A percentile compares a stretch with the other conserved stretches of the same genome.
Evolutionary conservation across 257 asterid genomes (phyloP).

Genomic region (Solanum gracilifrons): DNA sequence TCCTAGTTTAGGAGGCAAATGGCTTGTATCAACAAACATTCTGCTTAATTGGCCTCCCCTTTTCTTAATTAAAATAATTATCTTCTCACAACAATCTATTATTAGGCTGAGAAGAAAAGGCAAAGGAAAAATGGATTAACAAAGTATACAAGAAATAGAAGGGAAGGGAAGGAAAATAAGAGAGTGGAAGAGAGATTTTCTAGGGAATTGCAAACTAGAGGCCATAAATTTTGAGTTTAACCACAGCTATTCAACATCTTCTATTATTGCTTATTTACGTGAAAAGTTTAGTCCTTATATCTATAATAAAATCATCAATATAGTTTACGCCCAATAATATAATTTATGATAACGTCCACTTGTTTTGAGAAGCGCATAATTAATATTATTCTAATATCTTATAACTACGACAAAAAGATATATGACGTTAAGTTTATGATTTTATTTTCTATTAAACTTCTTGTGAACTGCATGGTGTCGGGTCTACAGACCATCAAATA

Average conservation of each 20-base stretch:
- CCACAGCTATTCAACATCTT: background rate
- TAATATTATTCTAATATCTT: too few relatives aligned
- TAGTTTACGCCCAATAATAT: too few relatives aligned
- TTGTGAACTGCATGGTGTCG: background rate
- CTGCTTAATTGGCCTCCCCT: constrained; percentile 5
- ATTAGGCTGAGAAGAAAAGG: background rate
- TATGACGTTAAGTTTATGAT: too few relatives aligned
- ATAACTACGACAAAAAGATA: too few relatives aligned
- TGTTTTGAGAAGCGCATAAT: background rate
- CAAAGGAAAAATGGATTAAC: background rate
- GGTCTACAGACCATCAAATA: background rate
- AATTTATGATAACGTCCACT: background rate
- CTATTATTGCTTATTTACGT: background rate
- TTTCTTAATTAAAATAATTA: background rate
- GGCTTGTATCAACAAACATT: constrained; percentile 13
- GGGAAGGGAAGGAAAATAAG: background rate
- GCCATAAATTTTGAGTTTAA: background rate
- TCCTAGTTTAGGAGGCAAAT: constrained; percentile 22
- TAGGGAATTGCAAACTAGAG: background rate
- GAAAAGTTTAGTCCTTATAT: background rate
- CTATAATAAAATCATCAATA: too few relatives aligned
- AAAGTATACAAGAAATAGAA: background rate
- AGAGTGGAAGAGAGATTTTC: background rate
- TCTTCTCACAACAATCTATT: background rate
- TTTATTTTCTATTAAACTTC: background rate